phyloP scores from a whole-genome alignment of 2,329 filamentous ascomycete genomes.

The Cyclaneusma minus region DNA sequence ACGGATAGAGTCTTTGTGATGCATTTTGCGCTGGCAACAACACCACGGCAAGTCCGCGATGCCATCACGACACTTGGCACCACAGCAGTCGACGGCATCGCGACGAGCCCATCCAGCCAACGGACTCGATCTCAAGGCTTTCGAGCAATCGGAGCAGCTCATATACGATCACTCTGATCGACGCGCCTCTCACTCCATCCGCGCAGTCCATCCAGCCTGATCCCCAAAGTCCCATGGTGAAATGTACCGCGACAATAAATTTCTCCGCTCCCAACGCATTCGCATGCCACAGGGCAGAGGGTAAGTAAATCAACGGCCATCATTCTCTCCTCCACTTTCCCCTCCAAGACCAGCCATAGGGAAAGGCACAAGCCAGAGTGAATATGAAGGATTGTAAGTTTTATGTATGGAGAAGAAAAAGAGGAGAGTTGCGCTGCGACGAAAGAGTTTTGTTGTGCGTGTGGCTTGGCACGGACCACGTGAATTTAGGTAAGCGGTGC shows the following conservation, averaged over 20 bases:
- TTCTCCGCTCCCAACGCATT: constrained; percentile 19
- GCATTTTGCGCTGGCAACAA: too few species aligned
- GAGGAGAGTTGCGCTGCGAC: constrained; percentile 6
- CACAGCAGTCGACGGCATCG: neutral
- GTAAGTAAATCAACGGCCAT: constrained; percentile 37
- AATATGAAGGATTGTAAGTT: constrained; percentile 43
- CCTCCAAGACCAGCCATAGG: constrained; percentile 46
- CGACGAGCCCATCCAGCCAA: too few species aligned
- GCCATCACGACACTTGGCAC: too few species aligned
- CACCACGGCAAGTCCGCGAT: too few species aligned
- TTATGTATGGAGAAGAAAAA: constrained; percentile 25
- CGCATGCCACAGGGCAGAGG: constrained; percentile 31
- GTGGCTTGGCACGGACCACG: neutral
- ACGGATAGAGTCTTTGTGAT: too few species aligned
- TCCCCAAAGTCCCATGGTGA: too few species aligned
- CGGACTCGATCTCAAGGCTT: too few species aligned
- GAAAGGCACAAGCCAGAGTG: constrained; percentile 43
- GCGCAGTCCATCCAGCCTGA: too few species aligned
- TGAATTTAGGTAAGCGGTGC: neutral
- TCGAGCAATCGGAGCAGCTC: too few species aligned
- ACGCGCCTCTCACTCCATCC: too few species aligned
- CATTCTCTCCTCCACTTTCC: constrained; percentile 52
- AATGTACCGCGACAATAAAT: constrained; percentile 15
- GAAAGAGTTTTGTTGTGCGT: neutral
- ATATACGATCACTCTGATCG: too few species aligned